phyloP scores from a whole-genome alignment of 2,329 filamentous ascomycete genomes.

The Colletotrichum incanum region DNA sequence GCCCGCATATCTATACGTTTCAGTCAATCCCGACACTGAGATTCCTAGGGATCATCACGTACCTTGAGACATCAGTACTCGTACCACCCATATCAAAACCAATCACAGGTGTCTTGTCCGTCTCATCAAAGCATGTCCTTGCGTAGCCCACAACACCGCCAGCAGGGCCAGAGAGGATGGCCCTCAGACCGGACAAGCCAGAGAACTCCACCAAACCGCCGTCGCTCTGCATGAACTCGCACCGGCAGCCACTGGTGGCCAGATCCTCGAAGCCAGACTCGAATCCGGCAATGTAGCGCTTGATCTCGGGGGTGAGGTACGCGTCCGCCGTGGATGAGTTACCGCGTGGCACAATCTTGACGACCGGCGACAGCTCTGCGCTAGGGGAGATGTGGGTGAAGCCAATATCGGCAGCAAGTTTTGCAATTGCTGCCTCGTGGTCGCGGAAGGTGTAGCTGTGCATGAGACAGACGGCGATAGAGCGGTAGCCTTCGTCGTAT shows the following conservation, averaged over 20 bases:
- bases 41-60: slow-evolving; percentile 56
- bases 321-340: slow-evolving; percentile 86
- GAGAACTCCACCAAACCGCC: slow-evolving; percentile 68
- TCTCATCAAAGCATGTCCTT: slow-evolving; percentile 79
- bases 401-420: slow-evolving; percentile 58
- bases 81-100: slow-evolving; percentile 83
- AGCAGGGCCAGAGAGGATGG: slow-evolving; percentile 82
- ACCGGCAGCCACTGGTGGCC: slow-evolving; percentile 65
- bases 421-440: slow-evolving; percentile 62
- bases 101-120: slow-evolving; percentile 79
- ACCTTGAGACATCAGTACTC: slow-evolving; percentile 81
- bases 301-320: slow-evolving; percentile 82
- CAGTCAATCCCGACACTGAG: neutral
- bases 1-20: slow-evolving; percentile 28
- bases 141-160: slow-evolving; percentile 86
- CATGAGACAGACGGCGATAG: slow-evolving; percentile 80
- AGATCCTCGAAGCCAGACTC: slow-evolving; percentile 66
- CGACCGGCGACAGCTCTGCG: slow-evolving; percentile 69
- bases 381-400: slow-evolving; percentile 74
- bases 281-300: slow-evolving; percentile 74
- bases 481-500: slow-evolving; percentile 73
- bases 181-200: slow-evolving; percentile 77
- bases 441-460: slow-evolving; percentile 80
- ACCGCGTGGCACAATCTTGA: slow-evolving; percentile 82
- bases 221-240: slow-evolving; percentile 81